These are phyloP conservation scores for Periconia digitata DNA, from an alignment of 2,329 filamentous ascomycete genomes.

Conservation along the genomic window DNA sequence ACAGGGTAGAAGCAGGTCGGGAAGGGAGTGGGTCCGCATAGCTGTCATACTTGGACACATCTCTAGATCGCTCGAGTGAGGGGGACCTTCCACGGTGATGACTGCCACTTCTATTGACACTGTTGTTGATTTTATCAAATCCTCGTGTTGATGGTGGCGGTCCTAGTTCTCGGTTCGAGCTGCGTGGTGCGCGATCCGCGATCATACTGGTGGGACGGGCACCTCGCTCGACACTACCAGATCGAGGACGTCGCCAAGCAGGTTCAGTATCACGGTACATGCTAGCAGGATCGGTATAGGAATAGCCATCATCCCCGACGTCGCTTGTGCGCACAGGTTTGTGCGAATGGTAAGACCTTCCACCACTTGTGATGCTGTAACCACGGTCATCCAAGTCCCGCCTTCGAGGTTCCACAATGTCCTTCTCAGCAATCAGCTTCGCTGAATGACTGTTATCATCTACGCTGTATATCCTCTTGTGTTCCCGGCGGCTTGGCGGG, in stretches of 20 bases:
- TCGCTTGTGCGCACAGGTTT: constrained; percentile 38
- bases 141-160: constrained; percentile 71
- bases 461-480: constrained; percentile 54
- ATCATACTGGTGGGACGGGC: constrained; percentile 50
- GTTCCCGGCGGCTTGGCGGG: constrained; percentile 31
- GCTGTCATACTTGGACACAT: constrained; percentile 36
- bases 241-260: constrained; percentile 47
- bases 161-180: constrained; percentile 38
- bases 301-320: constrained; percentile 47
- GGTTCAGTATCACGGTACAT: constrained; percentile 57
- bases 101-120: constrained; percentile 20
- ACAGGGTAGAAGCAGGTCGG: constrained; percentile 44
- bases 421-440: constrained; percentile 41
- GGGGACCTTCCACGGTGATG: constrained; percentile 26
- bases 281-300: constrained; percentile 53
- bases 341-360: constrained; percentile 32
- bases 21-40: constrained; percentile 41
- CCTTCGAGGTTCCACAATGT: constrained; percentile 38
- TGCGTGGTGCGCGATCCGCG: constrained; percentile 40
- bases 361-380: constrained; percentile 33
- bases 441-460: constrained; percentile 46
- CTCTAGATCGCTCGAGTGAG: constrained; percentile 36
- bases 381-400: constrained; percentile 26
- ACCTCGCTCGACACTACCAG: constrained; percentile 50
- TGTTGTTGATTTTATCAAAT: constrained; percentile 64